These are phyloP conservation scores for Fusarium albosuccineum DNA, from an alignment of 2,329 filamentous ascomycete species.

Conservation along the genomic window DNA sequence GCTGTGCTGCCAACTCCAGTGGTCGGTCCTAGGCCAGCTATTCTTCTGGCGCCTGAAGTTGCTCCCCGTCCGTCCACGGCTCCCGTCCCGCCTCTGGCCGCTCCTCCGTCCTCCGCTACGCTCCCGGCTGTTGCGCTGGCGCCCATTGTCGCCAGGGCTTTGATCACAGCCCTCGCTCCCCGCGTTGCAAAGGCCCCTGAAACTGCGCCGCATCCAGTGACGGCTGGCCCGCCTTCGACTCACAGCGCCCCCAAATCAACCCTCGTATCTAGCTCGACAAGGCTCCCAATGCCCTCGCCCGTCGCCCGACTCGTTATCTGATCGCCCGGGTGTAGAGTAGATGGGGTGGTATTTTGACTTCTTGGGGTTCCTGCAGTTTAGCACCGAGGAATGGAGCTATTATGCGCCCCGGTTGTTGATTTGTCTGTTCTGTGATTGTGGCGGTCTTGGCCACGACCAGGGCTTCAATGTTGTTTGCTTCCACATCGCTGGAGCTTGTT, in stretches of 20 bases:
- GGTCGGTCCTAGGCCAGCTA: neutral
- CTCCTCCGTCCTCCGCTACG: constrained; percentile 17
- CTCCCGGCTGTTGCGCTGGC: constrained; percentile 24
- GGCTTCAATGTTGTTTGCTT: neutral
- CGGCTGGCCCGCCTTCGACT: constrained; percentile 14
- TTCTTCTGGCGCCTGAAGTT: constrained; percentile 13
- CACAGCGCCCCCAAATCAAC: constrained; percentile 15
- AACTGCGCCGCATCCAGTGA: constrained; percentile 9
- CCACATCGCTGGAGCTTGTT: neutral
- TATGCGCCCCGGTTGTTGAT: neutral
- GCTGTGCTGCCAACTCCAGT: constrained; percentile 2
- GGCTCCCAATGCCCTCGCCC: neutral
- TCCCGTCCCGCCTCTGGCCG: constrained; percentile 21
- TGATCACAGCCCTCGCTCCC: constrained; percentile 21
- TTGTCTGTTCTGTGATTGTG: neutral
- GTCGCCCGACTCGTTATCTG: neutral
- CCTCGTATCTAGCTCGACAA: constrained; percentile 13
- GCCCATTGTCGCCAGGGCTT: constrained; percentile 23
- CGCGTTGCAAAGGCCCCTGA: constrained; percentile 10
- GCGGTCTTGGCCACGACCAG: neutral
- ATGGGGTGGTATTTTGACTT: no score
- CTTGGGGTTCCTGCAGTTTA: neutral
- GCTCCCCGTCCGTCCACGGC: constrained; percentile 17
- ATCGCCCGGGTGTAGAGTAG: neutral
- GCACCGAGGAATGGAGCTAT: neutral